Base-by-base conservation (phyloP, 257 asterid species). In the Ilex asprella region DNA sequence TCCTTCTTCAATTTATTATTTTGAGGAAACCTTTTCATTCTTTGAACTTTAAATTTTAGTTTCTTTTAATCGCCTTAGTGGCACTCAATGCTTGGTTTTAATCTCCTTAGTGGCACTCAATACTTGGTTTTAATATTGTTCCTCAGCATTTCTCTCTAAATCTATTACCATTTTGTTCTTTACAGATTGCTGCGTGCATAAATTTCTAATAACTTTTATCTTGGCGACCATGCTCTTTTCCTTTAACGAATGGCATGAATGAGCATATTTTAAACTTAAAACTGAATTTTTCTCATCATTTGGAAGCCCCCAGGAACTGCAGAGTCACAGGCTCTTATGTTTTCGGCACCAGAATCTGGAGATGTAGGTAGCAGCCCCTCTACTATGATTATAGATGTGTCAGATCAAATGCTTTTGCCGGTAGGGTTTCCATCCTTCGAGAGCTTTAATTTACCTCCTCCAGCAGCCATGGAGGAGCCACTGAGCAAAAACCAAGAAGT, bases 241-340 rank as follows among this genome's bases (percentile, higher is more conserved):
- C 53, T 58, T 30, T 55, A 16, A 12, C 10, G 2, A 12, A 49
- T 49, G 10, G 10, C 5, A 35, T 49, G 14, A 12, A 4, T 49
- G 54, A 49, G 16, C 54, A 11, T 12, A 59, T 51, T 47, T 55
- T 30, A 27, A 15, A 55, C 54, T 67, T 39, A 52, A 39, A 71
- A 58, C 60, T 63, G 46, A 44, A 49, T 62, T 73, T 51, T 51
- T 73, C 61, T 59, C 75, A 65, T 79, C 71, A 57, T 69, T 35
- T 69, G 75, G 66, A 82, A 93, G 99, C 99, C 95, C 75, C 99
- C 99, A 65, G 95, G 97, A 73, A 76, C 86, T 75, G 96, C 83
- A 9, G 96, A 87, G 72, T 77, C 94, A 69, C 97, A 78, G 70
- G 83, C 82, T 73, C 70, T 70, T 54, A 57, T 70, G 68, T 73